Evolutionary conservation across 2,329 filamentous ascomycete genomes (phyloP), one percentile per base, ranked within the genome.

Genomic region (Triangularia setosa): DNA sequence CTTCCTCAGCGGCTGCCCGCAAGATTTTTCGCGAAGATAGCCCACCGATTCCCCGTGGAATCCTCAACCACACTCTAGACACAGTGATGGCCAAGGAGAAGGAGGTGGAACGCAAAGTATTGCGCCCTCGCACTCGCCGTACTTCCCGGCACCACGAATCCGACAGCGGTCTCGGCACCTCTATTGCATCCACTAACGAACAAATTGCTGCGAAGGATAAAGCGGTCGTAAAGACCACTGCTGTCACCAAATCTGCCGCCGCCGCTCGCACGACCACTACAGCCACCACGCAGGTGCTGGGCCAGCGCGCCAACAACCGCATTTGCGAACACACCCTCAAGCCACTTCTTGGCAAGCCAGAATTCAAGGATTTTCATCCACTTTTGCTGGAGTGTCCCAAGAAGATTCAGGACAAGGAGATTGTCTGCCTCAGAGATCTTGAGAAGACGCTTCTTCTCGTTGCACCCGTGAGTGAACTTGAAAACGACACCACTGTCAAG

Each of bases 391-490:
- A 91, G 76, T 87, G 93, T 69, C 92, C 92, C 57, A 84, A 85
- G 76, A 90, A 90, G 73, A 95, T 97, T 75, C 86, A 87, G 73
- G 86, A 88, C 74, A 93, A 92, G 77, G 88, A 95, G 72, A 95
- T 98, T 73, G 88, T 91, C 75, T 97, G 91, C 79, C 86, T 98
- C 62, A 88, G 94, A 76, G 94, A 98, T 78, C 84, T 98, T 58
- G 94, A 98, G 79, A 97, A 97, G 85, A 94, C 90, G 9, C 82
- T 98, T 67, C 87, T 97, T 73, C 93, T 93, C 78, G 87, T 93
- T 76, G 92, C 93, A 81, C 92, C 92, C 77, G 94, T 97, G 90
- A 96, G 93, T 96, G 77, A 82, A 75, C 75, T 81, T 70, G 70
- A 74, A 70, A 79, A 79, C 79, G 78, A 80, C 79, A 75, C 76